Percentiles rank a stretch among this genome's conserved stretches.
Conservation (phyloP, 2,329 filamentous ascomycete species). For the Rhynchosporium secalis region DNA sequence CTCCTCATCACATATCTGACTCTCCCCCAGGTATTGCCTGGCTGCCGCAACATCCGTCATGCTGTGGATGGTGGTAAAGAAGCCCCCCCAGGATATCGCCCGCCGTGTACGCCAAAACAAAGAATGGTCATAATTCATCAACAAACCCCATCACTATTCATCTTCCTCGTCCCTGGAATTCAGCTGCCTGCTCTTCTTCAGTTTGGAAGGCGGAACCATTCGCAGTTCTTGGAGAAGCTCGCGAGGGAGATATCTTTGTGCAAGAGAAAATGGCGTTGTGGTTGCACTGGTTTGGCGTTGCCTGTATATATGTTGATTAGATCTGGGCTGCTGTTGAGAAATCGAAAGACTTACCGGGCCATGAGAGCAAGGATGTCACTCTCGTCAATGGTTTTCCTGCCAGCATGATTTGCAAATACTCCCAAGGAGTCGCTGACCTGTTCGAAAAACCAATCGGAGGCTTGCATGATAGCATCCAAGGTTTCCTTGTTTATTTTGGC, state of each 20-base stretch:
- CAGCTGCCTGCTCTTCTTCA: constrained; percentile 43
- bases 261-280: constrained; percentile 81
- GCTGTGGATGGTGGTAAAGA: constrained; percentile 93
- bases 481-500: constrained; percentile 72
- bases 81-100: constrained; percentile 71
- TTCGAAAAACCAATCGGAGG: constrained; percentile 90
- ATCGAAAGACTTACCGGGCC: constrained; percentile 63
- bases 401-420: constrained; percentile 78
- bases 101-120: constrained; percentile 75
- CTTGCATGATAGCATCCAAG: constrained; percentile 72
- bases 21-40: constrained; percentile 72
- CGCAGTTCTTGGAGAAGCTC: constrained; percentile 82
- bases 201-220: constrained; percentile 60
- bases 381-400: constrained; percentile 82
- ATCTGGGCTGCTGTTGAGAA: background rate
- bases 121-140: constrained; percentile 59
- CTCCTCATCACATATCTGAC: constrained; percentile 10
- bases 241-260: constrained; percentile 76
- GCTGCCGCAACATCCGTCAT: constrained; percentile 86
- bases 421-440: constrained; percentile 78
- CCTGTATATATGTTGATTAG: constrained; percentile 52
- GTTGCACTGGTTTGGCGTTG: constrained; percentile 73
- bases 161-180: constrained; percentile 46
- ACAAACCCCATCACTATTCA: constrained; percentile 33
- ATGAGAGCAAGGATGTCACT: constrained; percentile 80